These are phyloP conservation scores for Pseudonectria buxi DNA, from an alignment of 2,329 filamentous ascomycete species.

Conservation along the genomic window DNA sequence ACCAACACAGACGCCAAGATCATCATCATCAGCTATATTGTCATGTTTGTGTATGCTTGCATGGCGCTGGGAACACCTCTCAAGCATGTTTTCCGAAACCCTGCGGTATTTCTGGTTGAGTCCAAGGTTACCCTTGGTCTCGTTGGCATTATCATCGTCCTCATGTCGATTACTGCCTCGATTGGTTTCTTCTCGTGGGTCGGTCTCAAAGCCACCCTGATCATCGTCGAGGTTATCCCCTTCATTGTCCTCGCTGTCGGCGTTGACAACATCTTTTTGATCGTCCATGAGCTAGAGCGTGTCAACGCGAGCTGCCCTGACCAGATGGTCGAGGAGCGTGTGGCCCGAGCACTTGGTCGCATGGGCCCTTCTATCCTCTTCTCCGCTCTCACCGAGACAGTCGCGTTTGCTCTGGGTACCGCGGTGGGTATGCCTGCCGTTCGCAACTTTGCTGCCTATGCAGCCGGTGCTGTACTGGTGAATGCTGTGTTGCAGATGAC, in stretches of 20 bases:
- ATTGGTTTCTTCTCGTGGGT: constrained; percentile 90
- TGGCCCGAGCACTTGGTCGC: constrained; percentile 81
- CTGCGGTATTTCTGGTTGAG: constrained; percentile 78
- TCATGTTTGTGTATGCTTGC: constrained; percentile 98
- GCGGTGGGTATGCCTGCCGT: constrained; percentile 98
- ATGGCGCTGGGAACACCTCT: constrained; percentile 83
- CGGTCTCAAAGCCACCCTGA: constrained; percentile 89
- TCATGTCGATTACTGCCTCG: constrained; percentile 95
- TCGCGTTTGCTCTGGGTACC: constrained; percentile 85
- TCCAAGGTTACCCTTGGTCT: constrained; percentile 97
- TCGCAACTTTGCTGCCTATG: constrained; percentile 93
- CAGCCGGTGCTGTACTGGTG: constrained; percentile 91
- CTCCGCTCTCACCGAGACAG: constrained; percentile 89
- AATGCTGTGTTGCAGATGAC: constrained; percentile 96
- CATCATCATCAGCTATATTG: constrained; percentile 89
- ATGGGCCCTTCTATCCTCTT: constrained; percentile 97
- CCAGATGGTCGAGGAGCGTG: constrained; percentile 75
- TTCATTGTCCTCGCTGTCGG: constrained; percentile 95
- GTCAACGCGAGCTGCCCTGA: constrained; percentile 90
- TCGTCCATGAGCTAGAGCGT: constrained; percentile 95
- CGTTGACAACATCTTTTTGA: constrained; percentile 98
- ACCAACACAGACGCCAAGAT: constrained; percentile 98
- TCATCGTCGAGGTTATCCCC: constrained; percentile 97
- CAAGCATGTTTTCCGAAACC: constrained; percentile 71
- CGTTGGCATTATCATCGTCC: constrained; percentile 85